These are phyloP conservation scores for Globisporangium alternatum DNA, from an alignment of 352 stramenopile genomes.

Conservation along the genomic window DNA sequence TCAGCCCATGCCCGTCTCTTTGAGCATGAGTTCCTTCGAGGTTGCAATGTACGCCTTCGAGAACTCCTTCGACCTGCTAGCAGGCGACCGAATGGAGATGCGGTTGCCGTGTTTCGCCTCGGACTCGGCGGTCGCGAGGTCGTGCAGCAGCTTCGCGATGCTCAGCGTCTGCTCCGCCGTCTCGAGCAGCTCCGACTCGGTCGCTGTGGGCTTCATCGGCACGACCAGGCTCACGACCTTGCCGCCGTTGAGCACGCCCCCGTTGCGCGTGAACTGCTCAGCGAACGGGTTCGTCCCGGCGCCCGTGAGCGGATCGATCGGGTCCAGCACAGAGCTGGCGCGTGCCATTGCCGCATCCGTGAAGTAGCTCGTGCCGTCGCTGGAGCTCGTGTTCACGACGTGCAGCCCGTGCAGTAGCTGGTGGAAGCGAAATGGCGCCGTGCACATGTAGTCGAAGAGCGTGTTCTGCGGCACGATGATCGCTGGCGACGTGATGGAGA, in stretches of 20 bases:
- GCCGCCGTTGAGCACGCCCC: conserved; percentile 40
- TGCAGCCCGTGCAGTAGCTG: conserved; percentile 37
- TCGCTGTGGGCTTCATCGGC: conserved; percentile 18
- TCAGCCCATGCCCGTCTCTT: conserved; percentile 45
- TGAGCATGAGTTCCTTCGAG: conserved; percentile 65
- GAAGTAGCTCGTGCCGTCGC: conserved; percentile 19
- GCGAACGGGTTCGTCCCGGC: conserved; percentile 39
- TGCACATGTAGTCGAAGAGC: conserved; percentile 56
- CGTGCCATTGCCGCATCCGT: conserved; percentile 15
- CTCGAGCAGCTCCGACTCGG: conserved; percentile 46
- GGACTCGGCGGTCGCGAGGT: conserved; percentile 63
- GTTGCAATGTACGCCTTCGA: conserved; percentile 64
- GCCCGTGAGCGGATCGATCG: conserved; percentile 13
- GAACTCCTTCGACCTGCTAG: conserved; percentile 56
- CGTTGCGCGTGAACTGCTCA: conserved; percentile 53
- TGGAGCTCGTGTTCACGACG: conserved; percentile 36
- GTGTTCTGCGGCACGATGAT: conserved; percentile 38
- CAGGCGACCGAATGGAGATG: conserved; percentile 50
- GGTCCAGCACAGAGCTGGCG: conserved; percentile 12
- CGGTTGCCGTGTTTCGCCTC: conserved; percentile 61
- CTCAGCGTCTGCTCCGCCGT: conserved; percentile 64
- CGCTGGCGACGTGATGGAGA: conserved; percentile 19
- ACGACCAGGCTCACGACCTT: conserved; percentile 35
- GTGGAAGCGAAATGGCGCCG: conserved; percentile 44
- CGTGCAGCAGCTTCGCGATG: conserved; percentile 78